These are phyloP conservation scores for Anisogramma anomala DNA, from an alignment of 2,329 filamentous ascomycete species.

Conservation along the genomic window DNA sequence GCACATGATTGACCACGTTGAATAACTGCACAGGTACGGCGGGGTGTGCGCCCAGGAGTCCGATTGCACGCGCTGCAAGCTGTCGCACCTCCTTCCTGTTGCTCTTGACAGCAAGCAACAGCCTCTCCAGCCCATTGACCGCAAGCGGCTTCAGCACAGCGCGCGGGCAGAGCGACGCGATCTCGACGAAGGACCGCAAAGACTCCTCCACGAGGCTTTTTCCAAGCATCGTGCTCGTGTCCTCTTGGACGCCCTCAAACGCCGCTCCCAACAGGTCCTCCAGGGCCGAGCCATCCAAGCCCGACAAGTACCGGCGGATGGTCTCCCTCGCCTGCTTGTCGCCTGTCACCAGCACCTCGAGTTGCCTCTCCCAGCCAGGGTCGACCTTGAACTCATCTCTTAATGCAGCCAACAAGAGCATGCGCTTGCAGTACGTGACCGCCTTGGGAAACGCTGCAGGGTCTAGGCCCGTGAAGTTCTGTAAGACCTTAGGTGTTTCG, in stretches of 20 bases:
- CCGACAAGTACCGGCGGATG: slow-evolving; percentile 43
- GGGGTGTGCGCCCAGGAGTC: slow-evolving; percentile 63
- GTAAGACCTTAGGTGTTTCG: slow-evolving; percentile 28
- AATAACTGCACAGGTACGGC: slow-evolving; percentile 11
- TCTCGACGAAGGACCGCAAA: slow-evolving; percentile 40
- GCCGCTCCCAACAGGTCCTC: slow-evolving; percentile 39
- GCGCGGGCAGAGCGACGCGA: slow-evolving; percentile 36
- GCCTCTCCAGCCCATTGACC: slow-evolving; percentile 36
- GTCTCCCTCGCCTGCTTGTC: slow-evolving; percentile 53
- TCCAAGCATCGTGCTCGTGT: slow-evolving; percentile 23
- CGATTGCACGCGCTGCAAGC: slow-evolving; percentile 58
- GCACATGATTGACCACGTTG: slow-evolving; percentile 25
- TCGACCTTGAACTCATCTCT: slow-evolving; percentile 45
- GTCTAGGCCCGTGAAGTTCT: slow-evolving; percentile 36
- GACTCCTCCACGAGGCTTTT: slow-evolving; percentile 29
- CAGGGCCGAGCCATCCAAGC: slow-evolving; percentile 28
- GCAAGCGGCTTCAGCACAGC: slow-evolving; percentile 26
- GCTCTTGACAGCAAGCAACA: slow-evolving; percentile 53
- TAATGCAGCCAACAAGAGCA: slow-evolving; percentile 39
- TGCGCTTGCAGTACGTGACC: slow-evolving; percentile 52
- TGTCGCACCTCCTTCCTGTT: slow-evolving; percentile 59
- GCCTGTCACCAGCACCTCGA: slow-evolving; percentile 61
- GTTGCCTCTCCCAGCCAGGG: slow-evolving; percentile 71
- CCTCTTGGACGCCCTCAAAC: slow-evolving; percentile 43
- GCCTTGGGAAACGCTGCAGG: slow-evolving; percentile 54